Conservation (phyloP, 2,329 filamentous ascomycete genomes). For the Hypomyces perniciosus region DNA sequence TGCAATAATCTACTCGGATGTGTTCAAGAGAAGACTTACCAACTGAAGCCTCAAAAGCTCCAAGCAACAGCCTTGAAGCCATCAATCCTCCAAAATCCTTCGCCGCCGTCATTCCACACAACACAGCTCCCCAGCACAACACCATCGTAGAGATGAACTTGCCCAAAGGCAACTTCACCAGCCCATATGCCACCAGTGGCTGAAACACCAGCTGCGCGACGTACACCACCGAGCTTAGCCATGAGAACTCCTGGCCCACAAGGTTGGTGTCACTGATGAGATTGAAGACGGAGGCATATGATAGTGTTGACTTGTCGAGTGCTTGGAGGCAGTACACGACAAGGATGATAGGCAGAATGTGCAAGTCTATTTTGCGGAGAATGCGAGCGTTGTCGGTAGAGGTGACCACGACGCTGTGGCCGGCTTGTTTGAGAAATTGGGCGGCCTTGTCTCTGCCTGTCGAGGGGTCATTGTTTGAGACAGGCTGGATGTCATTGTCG, state of each 20-base stretch:
- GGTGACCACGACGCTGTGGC: conserved; percentile 41
- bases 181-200: conserved; percentile 48
- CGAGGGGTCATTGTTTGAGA: conserved; percentile 1
- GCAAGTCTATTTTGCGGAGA: conserved; percentile 42
- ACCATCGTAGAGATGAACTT: conserved; percentile 48
- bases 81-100: conserved; percentile 41
- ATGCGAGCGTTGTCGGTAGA: conserved; percentile 45
- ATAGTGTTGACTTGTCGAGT: conserved; percentile 36
- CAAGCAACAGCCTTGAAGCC: conserved; percentile 39
- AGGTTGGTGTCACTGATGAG: conserved; percentile 48
- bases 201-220: conserved; percentile 35
- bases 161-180: conserved; percentile 49
- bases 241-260: conserved; percentile 51
- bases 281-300: conserved; percentile 60
- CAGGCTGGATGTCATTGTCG: conserved; percentile 5
- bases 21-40: conserved; percentile 13
- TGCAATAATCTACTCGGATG: neutral
- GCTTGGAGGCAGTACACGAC: conserved; percentile 42
- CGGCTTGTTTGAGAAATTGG: conserved; percentile 40
- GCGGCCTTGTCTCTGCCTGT: conserved; percentile 39
- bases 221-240: conserved; percentile 46
- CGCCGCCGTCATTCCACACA: conserved; percentile 46
- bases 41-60: conserved; percentile 42
- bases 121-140: conserved; percentile 46
- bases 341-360: conserved; percentile 45